Percentiles rank a stretch among this genome's conserved stretches.
phyloP scores from a whole-genome alignment of 164 flowering plant species.

The Macadamia tetraphylla region DNA sequence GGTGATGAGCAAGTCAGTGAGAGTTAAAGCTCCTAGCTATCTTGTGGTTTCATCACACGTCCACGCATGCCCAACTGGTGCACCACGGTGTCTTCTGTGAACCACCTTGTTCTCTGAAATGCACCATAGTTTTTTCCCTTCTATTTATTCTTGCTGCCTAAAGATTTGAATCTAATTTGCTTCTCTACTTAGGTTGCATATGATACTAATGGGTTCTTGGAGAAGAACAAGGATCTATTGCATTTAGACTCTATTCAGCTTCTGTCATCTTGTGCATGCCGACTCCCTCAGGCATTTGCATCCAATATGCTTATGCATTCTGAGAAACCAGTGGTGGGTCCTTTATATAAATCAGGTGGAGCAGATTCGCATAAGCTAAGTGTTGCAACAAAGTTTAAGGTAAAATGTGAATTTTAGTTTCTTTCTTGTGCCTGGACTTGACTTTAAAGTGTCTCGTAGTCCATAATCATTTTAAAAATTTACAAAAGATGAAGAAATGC shows the following conservation, averaged over 20 bases:
- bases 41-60: no score
- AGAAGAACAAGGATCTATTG: constrained; percentile 89
- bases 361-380: constrained; percentile 93
- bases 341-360: constrained; percentile 76
- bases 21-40: no score
- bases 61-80: no score
- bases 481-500: no score
- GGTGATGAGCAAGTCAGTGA: no score
- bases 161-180: constrained; percentile 2
- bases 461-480: no score
- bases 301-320: constrained; percentile 75
- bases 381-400: constrained; percentile 97
- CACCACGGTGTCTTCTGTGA: not conserved
- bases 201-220: constrained; percentile 89
- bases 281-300: constrained; percentile 89
- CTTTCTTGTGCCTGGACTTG: constrained; percentile 1
- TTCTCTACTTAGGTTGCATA: constrained; percentile 62
- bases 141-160: constrained; percentile 1
- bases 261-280: constrained; percentile 72
- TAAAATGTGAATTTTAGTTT: constrained; percentile 14
- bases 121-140: not conserved
- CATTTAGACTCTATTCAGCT: constrained; percentile 87
- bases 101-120: not conserved
- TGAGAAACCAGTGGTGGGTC: constrained; percentile 71
- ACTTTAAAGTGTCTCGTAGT: not conserved